Conservation (phyloP, 225 moss, liverwort and hornwort genomes). For the Polytrichum formosum region DNA sequence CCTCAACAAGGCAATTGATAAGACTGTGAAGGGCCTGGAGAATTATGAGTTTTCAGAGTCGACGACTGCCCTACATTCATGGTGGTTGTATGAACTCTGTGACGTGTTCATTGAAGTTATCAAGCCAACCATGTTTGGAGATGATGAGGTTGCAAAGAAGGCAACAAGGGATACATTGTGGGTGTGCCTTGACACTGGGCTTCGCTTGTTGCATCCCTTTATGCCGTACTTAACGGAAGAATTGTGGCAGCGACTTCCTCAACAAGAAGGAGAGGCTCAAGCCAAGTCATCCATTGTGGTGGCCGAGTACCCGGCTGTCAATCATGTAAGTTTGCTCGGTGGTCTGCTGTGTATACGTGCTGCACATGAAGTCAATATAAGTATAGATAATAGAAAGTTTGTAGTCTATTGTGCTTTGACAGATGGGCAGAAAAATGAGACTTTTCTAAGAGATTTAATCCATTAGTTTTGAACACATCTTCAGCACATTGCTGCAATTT, state of each 20-base stretch:
- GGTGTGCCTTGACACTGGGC: conserved; percentile 80
- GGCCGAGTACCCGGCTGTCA: conserved; percentile 59
- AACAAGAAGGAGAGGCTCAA: conserved; percentile 30
- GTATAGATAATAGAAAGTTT: neutral
- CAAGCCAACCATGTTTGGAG: conserved; percentile 72
- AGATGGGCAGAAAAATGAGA: too few species aligned
- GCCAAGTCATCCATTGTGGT: conserved; percentile 67
- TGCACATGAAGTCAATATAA: too few species aligned
- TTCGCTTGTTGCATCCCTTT: conserved; percentile 84
- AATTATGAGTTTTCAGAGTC: conserved; percentile 67
- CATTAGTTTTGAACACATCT: too few species aligned
- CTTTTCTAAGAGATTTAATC: too few species aligned
- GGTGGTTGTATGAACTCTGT: conserved; percentile 93
- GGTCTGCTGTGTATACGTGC: neutral
- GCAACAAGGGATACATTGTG: conserved; percentile 76
- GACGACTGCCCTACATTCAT: conserved; percentile 73
- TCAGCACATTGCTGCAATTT: too few species aligned
- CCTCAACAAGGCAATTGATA: conserved; percentile 61
- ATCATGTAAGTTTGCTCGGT: conserved; percentile 27
- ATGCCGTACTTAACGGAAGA: conserved; percentile 97
- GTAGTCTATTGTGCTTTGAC: too few species aligned
- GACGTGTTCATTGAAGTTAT: conserved; percentile 93
- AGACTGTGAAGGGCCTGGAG: conserved; percentile 62
- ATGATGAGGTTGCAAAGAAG: conserved; percentile 54
- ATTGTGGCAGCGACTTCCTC: conserved; percentile 90